A percentile compares a stretch with the other conserved stretches of the same genome.
Evolutionary conservation across 139 green algal genomes (phyloP).

Genomic region (Ettlia oleoabundans): DNA sequence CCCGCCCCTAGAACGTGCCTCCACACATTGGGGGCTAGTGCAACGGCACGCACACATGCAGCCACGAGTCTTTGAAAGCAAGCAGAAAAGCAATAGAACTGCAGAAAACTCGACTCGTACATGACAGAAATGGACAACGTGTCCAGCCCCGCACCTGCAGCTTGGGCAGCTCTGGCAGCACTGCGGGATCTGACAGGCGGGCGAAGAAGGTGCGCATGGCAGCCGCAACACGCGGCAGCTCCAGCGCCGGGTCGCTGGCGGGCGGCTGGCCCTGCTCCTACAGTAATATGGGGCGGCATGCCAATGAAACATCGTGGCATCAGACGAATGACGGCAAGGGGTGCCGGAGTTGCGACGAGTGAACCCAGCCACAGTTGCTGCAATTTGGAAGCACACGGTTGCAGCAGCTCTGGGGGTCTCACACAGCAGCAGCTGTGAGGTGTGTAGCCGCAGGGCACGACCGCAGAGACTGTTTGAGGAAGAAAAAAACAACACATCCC

Average conservation of each 20-base stretch:
- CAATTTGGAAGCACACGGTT: too few species aligned
- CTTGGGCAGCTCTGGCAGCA: conserved; percentile 75
- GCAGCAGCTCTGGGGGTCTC: too few species aligned
- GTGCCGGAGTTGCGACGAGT: neutral
- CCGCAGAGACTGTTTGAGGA: neutral
- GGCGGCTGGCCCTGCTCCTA: neutral
- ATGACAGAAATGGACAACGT: too few species aligned
- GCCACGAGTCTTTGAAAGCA: too few species aligned
- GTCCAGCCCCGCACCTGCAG: conserved; percentile 78
- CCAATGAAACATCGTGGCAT: too few species aligned
- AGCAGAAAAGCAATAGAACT: too few species aligned
- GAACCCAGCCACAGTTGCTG: too few species aligned
- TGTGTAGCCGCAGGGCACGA: neutral
- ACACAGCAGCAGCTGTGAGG: neutral
- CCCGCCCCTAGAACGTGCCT: too few species aligned
- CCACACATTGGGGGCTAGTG: too few species aligned
- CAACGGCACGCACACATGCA: too few species aligned
- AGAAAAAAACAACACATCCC: too few species aligned
- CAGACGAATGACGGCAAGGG: neutral
- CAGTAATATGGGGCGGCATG: neutral
- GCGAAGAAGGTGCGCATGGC: conserved; percentile 76
- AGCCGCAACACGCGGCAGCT: conserved; percentile 55
- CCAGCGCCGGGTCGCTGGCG: conserved; percentile 66
- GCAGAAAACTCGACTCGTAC: too few species aligned
- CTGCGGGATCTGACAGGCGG: conserved; percentile 70